phyloP scores from a whole-genome alignment of 2,329 filamentous ascomycete genomes.

The Clarireedia hainanense region DNA sequence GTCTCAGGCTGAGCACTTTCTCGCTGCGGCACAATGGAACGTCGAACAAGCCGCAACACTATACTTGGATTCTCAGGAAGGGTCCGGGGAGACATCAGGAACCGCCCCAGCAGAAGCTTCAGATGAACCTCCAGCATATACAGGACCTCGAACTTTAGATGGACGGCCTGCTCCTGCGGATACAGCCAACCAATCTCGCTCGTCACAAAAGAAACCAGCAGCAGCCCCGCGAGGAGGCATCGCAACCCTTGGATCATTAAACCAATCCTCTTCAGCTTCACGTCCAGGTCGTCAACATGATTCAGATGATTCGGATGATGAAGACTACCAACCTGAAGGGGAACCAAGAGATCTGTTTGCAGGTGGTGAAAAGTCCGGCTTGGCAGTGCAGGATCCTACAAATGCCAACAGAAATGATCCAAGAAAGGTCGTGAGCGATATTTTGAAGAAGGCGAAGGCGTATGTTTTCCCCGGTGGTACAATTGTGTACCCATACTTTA shows the following conservation, averaged over 20 bases:
- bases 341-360: conserved; percentile 66
- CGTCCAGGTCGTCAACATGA: conserved; percentile 39
- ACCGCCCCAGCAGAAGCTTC: conserved; percentile 34
- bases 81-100: conserved; percentile 35
- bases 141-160: conserved; percentile 54
- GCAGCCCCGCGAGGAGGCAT: conserved; percentile 38
- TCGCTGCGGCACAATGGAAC: conserved; percentile 59
- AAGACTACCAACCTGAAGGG: conserved; percentile 46
- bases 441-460: conserved; percentile 56
- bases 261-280: conserved; percentile 15
- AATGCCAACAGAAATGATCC: conserved; percentile 34
- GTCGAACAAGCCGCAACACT: conserved; percentile 53
- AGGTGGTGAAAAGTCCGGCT: conserved; percentile 74
- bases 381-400: conserved; percentile 57
- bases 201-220: conserved; percentile 2
- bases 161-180: conserved; percentile 48
- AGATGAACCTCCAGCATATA: conserved; percentile 38
- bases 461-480: conserved; percentile 27
- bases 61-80: conserved; percentile 52
- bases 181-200: conserved; percentile 7
- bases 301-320: conserved; percentile 48
- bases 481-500: not conserved
- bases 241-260: conserved; percentile 47
- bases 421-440: conserved; percentile 52
- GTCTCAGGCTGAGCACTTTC: conserved; percentile 56